Evolutionary conservation across 1,284 basidiomycete species (phyloP).

Genomic region (Trametes polyzona): DNA sequence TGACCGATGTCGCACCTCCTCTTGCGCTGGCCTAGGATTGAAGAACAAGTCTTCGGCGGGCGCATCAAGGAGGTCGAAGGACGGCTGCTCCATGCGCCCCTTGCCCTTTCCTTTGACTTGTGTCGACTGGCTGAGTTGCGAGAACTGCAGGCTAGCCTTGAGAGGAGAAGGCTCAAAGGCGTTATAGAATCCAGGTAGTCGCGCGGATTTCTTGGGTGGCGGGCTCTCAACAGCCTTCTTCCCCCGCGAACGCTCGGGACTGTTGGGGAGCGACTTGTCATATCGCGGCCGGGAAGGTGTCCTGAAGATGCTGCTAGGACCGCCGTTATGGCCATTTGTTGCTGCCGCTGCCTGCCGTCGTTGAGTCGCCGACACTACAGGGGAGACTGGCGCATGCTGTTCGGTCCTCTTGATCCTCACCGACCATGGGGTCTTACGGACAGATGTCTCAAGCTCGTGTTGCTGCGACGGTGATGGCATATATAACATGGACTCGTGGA

Average conservation of each 20-base stretch:
- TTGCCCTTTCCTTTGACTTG: conserved; percentile 31
- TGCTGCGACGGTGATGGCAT: conserved; percentile 47
- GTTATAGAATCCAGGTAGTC: conserved; percentile 40
- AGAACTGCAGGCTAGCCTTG: conserved; percentile 12
- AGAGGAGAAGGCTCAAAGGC: conserved; percentile 35
- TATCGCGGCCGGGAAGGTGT: conserved; percentile 43
- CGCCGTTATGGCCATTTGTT: conserved; percentile 26
- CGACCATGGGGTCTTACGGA: conserved; percentile 52
- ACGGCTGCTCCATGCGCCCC: conserved; percentile 9
- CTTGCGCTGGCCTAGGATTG: conserved; percentile 3
- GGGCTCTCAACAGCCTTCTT: conserved; percentile 18
- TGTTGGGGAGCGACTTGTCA: conserved; percentile 31
- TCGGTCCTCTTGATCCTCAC: conserved; percentile 43
- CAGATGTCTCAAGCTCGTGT: conserved; percentile 68
- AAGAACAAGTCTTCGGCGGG: conserved; percentile 15
- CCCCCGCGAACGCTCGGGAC: conserved; percentile 11
- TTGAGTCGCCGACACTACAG: conserved; percentile 44
- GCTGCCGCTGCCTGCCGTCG: conserved; percentile 44
- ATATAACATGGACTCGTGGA: neutral
- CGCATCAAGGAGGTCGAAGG: neutral
- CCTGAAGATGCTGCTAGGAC: conserved; percentile 38
- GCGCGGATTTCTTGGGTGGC: conserved; percentile 9
- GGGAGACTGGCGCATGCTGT: conserved; percentile 43
- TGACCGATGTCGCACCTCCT: neutral
- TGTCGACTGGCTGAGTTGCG: conserved; percentile 16